Base-by-base conservation (phyloP, 2,329 filamentous ascomycete species). In the Aotearoamyces nothofagi region DNA sequence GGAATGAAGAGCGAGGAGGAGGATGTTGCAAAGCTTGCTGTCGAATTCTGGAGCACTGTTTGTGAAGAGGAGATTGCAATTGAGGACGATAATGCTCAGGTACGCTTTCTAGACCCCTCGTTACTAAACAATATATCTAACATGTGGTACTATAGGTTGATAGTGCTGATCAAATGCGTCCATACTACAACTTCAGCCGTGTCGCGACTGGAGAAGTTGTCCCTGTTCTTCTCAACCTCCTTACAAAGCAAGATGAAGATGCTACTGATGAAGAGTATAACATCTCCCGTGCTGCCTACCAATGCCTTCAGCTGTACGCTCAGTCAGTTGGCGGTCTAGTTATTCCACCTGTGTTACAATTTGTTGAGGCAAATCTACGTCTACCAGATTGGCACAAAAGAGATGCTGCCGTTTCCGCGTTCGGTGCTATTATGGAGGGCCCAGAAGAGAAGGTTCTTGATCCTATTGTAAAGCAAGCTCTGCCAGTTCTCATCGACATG, bases 1-100 rank as follows among this genome's bases (percentile, higher is more conserved):
- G 90, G 90, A 43, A 98, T 98, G 90, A 94, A 93, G 70, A 92
- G 75, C 46, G 78, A 86, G 5, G 90, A 98, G 45, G 90, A 98
- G 56, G 90, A 98, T 52, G 90, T 98, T 30, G 81, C 90, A 37
- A 98, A 98, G 67, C 68, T 98, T 32, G 90, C 90, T 20, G 84
- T 98, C 41, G 90, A 98, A 54, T 98, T 98, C 61, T 98, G 90
- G 90, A 96, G 87, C 63, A 94, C 90, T n/a, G 90, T 98, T 27
- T 98, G 90, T 55, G 90, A 98, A 54, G 90, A 98, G 58, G 90
- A 98, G 56, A 87, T 94, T 45, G 78, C 78, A 39, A 96, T 98
- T 46, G 90, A 98, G 51, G 90, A 98, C 49, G 90, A 98, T 56
- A 98, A 98, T 54, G 68, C 74, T 40, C 74, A 80, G 56, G 74